Base-by-base conservation (phyloP, 257 asterid species). In the Ligustrum vulgare region DNA sequence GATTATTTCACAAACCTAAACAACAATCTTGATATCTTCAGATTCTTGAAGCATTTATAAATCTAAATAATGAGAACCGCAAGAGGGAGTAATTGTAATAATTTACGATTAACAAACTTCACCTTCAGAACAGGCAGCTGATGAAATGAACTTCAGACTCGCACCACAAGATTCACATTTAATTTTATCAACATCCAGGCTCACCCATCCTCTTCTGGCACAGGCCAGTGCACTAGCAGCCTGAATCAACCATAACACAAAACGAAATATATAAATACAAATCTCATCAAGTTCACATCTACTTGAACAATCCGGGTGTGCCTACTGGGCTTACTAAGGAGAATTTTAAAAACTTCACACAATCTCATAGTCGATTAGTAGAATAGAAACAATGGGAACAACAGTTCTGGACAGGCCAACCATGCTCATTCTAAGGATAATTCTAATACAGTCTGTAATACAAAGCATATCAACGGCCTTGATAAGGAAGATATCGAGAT, bases 151-250 rank as follows among this genome's bases (percentile, higher is more conserved):
- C 80, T 87, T 85, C 87, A 95, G 77, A 78, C 58, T 81, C 78
- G 92, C 91, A 72, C 97, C 91, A 83, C 99, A 95, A 68, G 99
- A 88, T 91, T 93, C 99, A 74, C 99, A 95, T 80, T 88, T 96
- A 85, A 95, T 85, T 81, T 78, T 85, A 85, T 95, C 97, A 86
- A 82, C 89, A 82, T 80, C 91, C 81, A 89, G 91, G 84, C 91
- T 95, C 74, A 91, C 96, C 99, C 99, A 95, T 78, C 99, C 99
- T 87, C 94, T 95, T 83, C 99, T 86, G 79, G 99, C 99, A 82
- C 99, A 95, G 32, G 97, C 90, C 83, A 91, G 82, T 47, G 98
- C 91, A 80, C 93, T 86, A 76, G 94, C 95, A 82, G 96, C 94
- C 99, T 95, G 89, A 73, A 71, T 70, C 43, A 82, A 64, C 58